Evolutionary conservation across 1,284 basidiomycete species (phyloP), one percentile per base, ranked within the genome.

Genomic region (Rhodotorula glutinis): DNA sequence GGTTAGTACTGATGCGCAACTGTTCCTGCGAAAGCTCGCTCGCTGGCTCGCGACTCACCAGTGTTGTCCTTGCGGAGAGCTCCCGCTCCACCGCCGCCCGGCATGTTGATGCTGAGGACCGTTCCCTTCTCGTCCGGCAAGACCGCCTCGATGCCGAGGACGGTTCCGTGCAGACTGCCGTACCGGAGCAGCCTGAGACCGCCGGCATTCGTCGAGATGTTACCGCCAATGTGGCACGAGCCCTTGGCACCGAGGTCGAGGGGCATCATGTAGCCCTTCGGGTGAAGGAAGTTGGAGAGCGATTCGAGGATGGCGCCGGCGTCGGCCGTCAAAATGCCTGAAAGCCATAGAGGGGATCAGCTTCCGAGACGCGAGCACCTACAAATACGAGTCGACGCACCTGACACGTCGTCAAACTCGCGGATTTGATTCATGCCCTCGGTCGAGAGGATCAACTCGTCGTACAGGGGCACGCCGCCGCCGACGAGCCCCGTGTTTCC

Each of bases 211-310:
- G 96, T 98, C 0, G 96, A 88, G 41, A 98, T 85, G 78, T 98
- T 98, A 46, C 96, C 96, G 62, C 96, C 96, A 73, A 99, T 96
- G 76, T 98, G 95, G 81, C 96, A 99, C 84, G 91, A 95, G 76
- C 96, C 96, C 82, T 99, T 99, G 25, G 96, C 96, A 59, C 95
- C 96, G 10, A 99, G 83, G 78, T 99, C 96, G 52, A 98, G 85
- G 7, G 96, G 96, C 87, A 98, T 94, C 79, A 98, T 94, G 79
- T 98, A 91, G 69, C 93, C 86, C 76, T 93, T 84, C 14, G 91
- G 88, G 5, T 87, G 87, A 57, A 98, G 85, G 77, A 91, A 86
- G 79, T 94, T 89, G 62, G 92, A 89, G 40, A 98, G 84, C 16
- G 86, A 85, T 77, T 98, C 90, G n/a, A 99, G 85, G 72, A 99